Evolutionary conservation across 257 asterid genomes (phyloP), one percentile per base, ranked within the genome.

Genomic region (Striga asiatica): DNA sequence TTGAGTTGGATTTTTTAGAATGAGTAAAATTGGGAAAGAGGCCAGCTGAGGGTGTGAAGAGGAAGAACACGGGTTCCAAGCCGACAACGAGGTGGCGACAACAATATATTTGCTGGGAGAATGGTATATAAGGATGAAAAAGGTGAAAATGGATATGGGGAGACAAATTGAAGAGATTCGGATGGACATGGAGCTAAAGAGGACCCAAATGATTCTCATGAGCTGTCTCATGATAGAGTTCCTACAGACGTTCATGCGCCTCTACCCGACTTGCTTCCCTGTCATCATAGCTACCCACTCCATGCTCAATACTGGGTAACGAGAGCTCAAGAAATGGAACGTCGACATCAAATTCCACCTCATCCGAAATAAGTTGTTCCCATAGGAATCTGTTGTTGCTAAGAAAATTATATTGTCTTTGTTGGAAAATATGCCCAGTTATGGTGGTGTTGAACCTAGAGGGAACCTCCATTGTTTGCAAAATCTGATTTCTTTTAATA

Each of bases 151-250:
- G 94, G 96, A 87, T 14, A 75, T 79, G 76, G 85, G 81, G 3
- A 43, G 78, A 51, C 75, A 81, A 57, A 63, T 83, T 10, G 93
- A 87, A 70, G 73, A 77, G 67, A 79, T 74, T 81, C 58, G 89
- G 50, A 83, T 81, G 96, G 89, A 88, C 61, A 81, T 79, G 96
- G 96, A 88, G 71, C 71, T 88, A 73, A 88, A 84, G 74, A 77
- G 83, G 65, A 79, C 93, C 0, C 84, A 83, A 65, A 83, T 79
- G 93, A 77, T 87, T 50, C 78, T 81, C 3, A n/a, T n/a, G n/a
- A n/a, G n/a, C n/a, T n/a, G n/a, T n/a, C n/a, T n/a, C n/a, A n/a
- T n/a, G n/a, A n/a, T n/a, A n/a, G n/a, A n/a, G n/a, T n/a, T n/a
- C n/a, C n/a, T n/a, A n/a, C n/a, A n/a, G n/a, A n/a, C n/a, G n/a